Conservation (phyloP, 768 basidiomycete species). For the Bullera alba region DNA sequence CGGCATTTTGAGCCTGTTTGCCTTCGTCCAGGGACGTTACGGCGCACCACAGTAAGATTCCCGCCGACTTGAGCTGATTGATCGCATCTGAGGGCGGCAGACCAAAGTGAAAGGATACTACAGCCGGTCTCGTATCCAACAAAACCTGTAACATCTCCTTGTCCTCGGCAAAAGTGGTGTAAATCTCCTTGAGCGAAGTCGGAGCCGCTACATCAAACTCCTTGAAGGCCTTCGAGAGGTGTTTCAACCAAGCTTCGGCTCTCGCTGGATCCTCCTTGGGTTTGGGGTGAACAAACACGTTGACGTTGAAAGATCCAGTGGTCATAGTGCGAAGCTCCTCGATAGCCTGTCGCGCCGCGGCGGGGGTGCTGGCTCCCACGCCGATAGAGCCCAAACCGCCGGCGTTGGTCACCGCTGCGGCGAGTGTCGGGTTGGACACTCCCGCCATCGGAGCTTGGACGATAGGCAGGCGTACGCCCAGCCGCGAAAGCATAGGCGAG, state of each 20-base stretch:
- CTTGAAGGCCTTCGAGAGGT: slow-evolving; percentile 13
- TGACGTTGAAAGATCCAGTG: slow-evolving; percentile 27
- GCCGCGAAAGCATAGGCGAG: background rate
- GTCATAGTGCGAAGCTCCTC: slow-evolving; percentile 15
- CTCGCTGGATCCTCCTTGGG: background rate
- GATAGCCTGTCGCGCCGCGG: slow-evolving; percentile 18
- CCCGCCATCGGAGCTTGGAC: slow-evolving; percentile 43
- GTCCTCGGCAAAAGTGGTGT: slow-evolving; percentile 26
- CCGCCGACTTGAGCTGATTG: slow-evolving; percentile 9
- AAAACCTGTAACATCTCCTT: slow-evolving; percentile 22
- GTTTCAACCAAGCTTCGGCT: slow-evolving; percentile 18
- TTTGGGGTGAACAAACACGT: slow-evolving; percentile 28
- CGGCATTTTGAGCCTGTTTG: slow-evolving; percentile 7
- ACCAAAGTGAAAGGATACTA: slow-evolving; percentile 39
- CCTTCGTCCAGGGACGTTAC: slow-evolving; percentile 30
- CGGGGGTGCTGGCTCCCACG: slow-evolving; percentile 18
- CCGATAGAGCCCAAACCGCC: slow-evolving; percentile 35
- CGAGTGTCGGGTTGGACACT: slow-evolving; percentile 31
- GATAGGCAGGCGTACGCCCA: slow-evolving; percentile 27
- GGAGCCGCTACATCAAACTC: slow-evolving; percentile 13
- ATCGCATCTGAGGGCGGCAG: slow-evolving; percentile 15
- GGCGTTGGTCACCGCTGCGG: slow-evolving; percentile 36
- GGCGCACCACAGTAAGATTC: slow-evolving; percentile 17
- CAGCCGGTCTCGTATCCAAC: slow-evolving; percentile 16
- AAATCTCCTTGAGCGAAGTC: slow-evolving; percentile 13